Percentiles rank a stretch among this genome's conserved stretches.
Conservation (phyloP, 139 green algal species). For the Raphidocelis subcapitata region DNA sequence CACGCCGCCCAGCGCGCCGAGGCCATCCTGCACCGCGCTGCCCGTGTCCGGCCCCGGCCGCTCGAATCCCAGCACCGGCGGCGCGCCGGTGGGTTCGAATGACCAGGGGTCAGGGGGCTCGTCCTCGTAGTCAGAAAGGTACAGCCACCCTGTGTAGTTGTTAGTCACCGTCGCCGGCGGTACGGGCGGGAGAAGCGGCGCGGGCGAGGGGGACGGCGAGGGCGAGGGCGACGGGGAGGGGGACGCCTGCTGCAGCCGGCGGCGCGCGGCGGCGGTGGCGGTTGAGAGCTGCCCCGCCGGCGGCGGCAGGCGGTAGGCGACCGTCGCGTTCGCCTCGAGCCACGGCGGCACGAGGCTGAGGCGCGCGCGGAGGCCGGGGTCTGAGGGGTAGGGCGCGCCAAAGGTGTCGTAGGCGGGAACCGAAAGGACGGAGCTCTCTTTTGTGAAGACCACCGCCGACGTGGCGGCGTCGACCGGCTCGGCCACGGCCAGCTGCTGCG, state of each 20-base stretch:
- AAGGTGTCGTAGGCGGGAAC: constrained; percentile 2
- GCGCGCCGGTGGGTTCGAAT: background rate
- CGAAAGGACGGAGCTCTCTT: background rate
- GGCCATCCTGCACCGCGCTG: constrained; percentile 21
- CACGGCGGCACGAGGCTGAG: background rate
- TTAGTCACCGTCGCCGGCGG: too few relatives aligned
- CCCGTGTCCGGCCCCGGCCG: background rate
- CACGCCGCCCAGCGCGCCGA: constrained; percentile 1
- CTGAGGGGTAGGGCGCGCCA: background rate
- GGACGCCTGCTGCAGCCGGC: background rate
- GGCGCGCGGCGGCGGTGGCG: too few relatives aligned
- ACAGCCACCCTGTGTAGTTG: background rate
- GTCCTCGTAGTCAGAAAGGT: constrained; percentile 1
- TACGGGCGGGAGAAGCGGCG: too few relatives aligned
- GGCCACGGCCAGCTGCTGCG: constrained; percentile 1
- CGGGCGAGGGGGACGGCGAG: background rate
- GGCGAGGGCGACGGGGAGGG: too few relatives aligned
- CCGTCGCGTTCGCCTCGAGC: background rate
- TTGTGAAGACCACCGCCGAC: background rate
- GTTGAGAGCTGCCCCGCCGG: too few relatives aligned
- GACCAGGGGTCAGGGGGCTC: background rate
- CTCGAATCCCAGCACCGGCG: background rate
- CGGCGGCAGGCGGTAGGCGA: constrained; percentile 3
- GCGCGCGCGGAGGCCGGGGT: background rate
- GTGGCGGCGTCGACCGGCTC: background rate